Percentiles rank a stretch among this genome's conserved stretches.
These are phyloP conservation scores for Colletotrichum salicis DNA, from an alignment of 2,329 filamentous ascomycete genomes.

Conservation along the genomic window DNA sequence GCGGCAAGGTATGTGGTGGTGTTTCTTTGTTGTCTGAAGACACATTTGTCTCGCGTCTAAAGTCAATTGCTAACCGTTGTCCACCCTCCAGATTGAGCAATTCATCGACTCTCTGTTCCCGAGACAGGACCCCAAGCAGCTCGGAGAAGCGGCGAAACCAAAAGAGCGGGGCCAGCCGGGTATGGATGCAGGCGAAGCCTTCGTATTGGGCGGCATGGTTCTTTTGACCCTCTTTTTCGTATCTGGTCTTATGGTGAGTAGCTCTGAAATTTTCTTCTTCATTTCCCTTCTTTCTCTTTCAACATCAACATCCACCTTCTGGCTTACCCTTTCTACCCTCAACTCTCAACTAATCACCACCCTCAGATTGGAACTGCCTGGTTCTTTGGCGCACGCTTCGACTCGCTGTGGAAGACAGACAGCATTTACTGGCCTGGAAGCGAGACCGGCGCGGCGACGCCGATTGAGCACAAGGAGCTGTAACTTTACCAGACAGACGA, in stretches of 20 bases:
- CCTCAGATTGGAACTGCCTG: conserved; percentile 79
- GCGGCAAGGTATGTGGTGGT: conserved; percentile 75
- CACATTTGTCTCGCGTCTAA: background rate
- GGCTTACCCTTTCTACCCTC: background rate
- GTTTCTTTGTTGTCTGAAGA: conserved; percentile 9
- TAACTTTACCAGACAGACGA: conserved; percentile 22
- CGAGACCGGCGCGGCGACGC: conserved; percentile 27
- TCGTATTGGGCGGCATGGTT: conserved; percentile 75
- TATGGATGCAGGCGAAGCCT: conserved; percentile 67
- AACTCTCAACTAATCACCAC: background rate
- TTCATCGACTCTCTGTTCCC: conserved; percentile 97
- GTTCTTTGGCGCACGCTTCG: conserved; percentile 84
- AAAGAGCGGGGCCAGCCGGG: conserved; percentile 53
- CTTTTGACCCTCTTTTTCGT: conserved; percentile 76
- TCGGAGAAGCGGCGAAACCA: conserved; percentile 54
- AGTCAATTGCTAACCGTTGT: conserved; percentile 33
- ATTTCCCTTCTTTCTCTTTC: background rate
- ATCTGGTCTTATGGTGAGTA: conserved; percentile 79
- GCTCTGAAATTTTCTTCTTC: conserved; percentile 16
- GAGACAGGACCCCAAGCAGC: conserved; percentile 75
- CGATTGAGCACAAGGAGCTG: conserved; percentile 35
- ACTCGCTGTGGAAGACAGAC: conserved; percentile 50
- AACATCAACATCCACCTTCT: background rate
- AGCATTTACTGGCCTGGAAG: conserved; percentile 34
- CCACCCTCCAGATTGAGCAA: conserved; percentile 77